phyloP scores from a whole-genome alignment of 2,329 filamentous ascomycete genomes.

The Aspergillus melleus region DNA sequence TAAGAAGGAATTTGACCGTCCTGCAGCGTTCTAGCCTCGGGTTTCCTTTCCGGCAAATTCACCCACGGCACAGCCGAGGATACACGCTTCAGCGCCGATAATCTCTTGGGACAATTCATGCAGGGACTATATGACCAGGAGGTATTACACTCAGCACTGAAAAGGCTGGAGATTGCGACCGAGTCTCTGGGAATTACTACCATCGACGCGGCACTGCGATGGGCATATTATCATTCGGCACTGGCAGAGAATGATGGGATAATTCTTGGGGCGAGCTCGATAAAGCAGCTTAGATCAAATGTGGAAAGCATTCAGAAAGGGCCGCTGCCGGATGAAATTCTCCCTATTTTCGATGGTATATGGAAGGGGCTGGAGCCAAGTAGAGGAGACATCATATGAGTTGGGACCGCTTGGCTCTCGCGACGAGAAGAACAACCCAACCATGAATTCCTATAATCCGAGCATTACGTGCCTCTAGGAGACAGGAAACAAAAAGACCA shows the following conservation, averaged over 20 bases:
- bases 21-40: slow-evolving; percentile 29
- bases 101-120: slow-evolving; percentile 25
- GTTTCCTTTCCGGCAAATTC: slow-evolving; percentile 38
- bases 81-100: slow-evolving; percentile 29
- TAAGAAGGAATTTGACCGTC: background rate
- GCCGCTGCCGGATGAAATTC: slow-evolving; percentile 26
- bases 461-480: no score
- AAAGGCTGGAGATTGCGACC: slow-evolving; percentile 29
- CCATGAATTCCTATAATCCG: background rate
- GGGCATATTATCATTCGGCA: slow-evolving; percentile 34
- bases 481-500: no score
- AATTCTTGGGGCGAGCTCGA: slow-evolving; percentile 37
- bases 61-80: slow-evolving; percentile 25
- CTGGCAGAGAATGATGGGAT: slow-evolving; percentile 31
- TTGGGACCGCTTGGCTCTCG: background rate
- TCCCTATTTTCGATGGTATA: background rate
- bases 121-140: slow-evolving; percentile 30
- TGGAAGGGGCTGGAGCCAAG: background rate
- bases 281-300: slow-evolving; percentile 33
- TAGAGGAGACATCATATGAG: background rate
- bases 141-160: slow-evolving; percentile 16
- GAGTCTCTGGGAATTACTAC: slow-evolving; percentile 24
- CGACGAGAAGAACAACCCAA: background rate
- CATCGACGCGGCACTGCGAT: slow-evolving; percentile 38
- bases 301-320: slow-evolving; percentile 31